Base-by-base conservation (phyloP, 345 rosid species). In the Citrus glauca region DNA sequence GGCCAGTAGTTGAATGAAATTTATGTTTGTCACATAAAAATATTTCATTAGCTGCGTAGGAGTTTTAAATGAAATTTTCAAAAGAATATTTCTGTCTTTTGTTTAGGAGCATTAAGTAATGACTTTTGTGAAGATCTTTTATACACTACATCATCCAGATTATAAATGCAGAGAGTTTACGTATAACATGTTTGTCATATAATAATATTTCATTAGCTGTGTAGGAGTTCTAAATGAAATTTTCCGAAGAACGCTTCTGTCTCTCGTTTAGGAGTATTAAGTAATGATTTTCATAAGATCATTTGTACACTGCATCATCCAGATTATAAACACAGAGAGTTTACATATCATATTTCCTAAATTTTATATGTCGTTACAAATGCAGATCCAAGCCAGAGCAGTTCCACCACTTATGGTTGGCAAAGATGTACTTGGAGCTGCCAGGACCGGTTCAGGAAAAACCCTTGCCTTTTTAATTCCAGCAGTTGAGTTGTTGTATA, bases 381-480 rank as follows among this genome's bases (percentile, higher is more conserved):
- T 79, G 70, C 85, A 97, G 98, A 94, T 97, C 86, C 99, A 94
- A 92, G 92, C 97, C 8, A 86, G 91, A 82, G 86, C 98, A 9
- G 85, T 96, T 74, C 92, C 90, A 20, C 97, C 94, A 0, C 94
- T 94, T 73, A 79, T 91, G 84, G 82, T 79, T n/a, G 98, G 99
- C 2, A 91, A 92, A 85, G 98, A 97, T 90, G 97, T 93, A 73
- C 95, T 97, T 61, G 99, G 97, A 76, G 98, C 98, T 75, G 99
- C 99, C 9, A 90, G 98, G 85, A 97, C 98, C 0, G 99, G 98
- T 79, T 92, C 99, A 73, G 99, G 99, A 74, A 97, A 97, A 83
- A 94, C 99, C 27, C 91, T 96, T 76, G 98, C 98, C 37, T 96
- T 96, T 72, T 87, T 96, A 64, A 84, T 94, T 66, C 99, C 98